phyloP scores from a whole-genome alignment of 2,329 filamentous ascomycete genomes.

The Cladosporium cucumerinum region DNA sequence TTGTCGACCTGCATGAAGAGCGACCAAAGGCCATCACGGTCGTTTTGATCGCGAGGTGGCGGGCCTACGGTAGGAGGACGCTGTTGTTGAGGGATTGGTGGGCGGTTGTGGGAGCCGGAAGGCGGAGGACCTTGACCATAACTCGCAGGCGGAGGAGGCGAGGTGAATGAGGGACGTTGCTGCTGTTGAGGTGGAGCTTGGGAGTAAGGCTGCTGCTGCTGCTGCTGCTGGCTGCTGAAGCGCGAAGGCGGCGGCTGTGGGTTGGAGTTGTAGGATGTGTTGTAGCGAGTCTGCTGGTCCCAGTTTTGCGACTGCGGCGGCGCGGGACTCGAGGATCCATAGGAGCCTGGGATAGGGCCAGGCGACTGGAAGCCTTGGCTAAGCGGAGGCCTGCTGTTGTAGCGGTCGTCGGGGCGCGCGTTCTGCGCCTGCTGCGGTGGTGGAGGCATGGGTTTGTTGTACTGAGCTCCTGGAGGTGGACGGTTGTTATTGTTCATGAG shows the following conservation, averaged over 20 bases:
- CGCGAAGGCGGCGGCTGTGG: slow-evolving; percentile 29
- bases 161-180: slow-evolving; percentile 34
- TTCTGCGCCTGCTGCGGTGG: slow-evolving; percentile 33
- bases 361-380: slow-evolving; percentile 29
- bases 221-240: slow-evolving; percentile 40
- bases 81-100: slow-evolving; percentile 46
- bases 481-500: slow-evolving; percentile 34
- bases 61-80: slow-evolving; percentile 48
- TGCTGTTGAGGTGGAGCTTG: slow-evolving; percentile 23
- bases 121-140: slow-evolving; percentile 52
- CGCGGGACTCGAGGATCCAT: slow-evolving; percentile 32
- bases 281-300: slow-evolving; percentile 16
- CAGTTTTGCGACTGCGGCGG: slow-evolving; percentile 23
- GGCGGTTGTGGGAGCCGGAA: slow-evolving; percentile 63
- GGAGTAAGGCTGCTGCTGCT: slow-evolving; percentile 24
- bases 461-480: slow-evolving; percentile 28
- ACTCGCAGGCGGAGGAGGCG: slow-evolving; percentile 48
- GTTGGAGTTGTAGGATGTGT: slow-evolving; percentile 32
- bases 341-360: slow-evolving; percentile 38
- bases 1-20: slow-evolving; percentile 91
- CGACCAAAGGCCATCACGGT: slow-evolving; percentile 70
- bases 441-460: slow-evolving; percentile 42
- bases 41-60: slow-evolving; percentile 55
- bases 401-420: slow-evolving; percentile 36
- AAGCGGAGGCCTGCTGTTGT: slow-evolving; percentile 30